Percentiles rank a stretch among this genome's conserved stretches.
Conservation (phyloP, 2,329 filamentous ascomycete species). For the Ophiostoma novo-ulmi region DNA sequence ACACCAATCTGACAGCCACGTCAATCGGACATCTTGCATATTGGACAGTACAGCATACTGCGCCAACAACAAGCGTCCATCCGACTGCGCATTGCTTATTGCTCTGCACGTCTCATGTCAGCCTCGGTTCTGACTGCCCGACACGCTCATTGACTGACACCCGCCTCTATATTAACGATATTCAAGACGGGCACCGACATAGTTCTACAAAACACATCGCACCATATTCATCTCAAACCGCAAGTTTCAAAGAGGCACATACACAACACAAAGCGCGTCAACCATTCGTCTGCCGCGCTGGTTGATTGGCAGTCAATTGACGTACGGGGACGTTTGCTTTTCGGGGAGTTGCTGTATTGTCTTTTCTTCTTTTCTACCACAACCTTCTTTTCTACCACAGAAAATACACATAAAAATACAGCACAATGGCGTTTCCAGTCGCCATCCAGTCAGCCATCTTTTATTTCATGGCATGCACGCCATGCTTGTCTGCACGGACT, state of each 20-base stretch:
- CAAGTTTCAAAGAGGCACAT: background rate
- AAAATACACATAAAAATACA: background rate
- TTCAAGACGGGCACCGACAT: background rate
- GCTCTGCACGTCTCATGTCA: background rate
- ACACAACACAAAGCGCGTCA: background rate
- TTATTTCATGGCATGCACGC: constrained; percentile 71
- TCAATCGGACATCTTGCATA: constrained; percentile 13
- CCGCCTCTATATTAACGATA: background rate
- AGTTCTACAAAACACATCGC: background rate
- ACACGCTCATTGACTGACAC: background rate
- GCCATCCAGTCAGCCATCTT: constrained; percentile 72
- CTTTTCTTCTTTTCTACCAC: background rate
- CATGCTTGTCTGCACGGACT: constrained; percentile 67
- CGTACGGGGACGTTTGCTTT: constrained; percentile 1
- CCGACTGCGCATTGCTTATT: constrained; percentile 3
- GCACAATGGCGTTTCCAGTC: constrained; percentile 48
- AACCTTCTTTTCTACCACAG: background rate
- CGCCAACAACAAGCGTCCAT: background rate
- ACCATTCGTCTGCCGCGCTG: background rate
- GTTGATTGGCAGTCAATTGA: background rate
- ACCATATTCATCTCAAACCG: background rate
- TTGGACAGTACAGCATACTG: constrained; percentile 2
- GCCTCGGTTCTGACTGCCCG: background rate
- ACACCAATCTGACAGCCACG: background rate
- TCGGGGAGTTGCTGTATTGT: background rate